Conservation (phyloP, 202 grass and related monocot species). For the Setaria italica region DNA sequence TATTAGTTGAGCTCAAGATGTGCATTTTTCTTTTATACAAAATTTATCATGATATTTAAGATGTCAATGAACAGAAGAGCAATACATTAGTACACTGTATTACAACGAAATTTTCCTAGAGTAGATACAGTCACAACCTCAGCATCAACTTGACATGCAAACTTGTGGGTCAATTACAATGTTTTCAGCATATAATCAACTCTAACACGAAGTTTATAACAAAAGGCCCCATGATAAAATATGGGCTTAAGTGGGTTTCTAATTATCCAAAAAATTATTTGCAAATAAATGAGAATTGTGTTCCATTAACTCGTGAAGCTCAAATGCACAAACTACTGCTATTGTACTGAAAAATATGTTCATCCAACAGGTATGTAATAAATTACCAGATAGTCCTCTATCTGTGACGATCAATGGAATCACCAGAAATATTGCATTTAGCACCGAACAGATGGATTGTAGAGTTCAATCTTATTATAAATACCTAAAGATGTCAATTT, state of each 20-base stretch:
- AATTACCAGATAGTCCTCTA: background rate
- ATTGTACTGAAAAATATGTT: background rate
- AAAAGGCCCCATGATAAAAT: conserved; percentile 5
- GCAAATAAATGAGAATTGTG: background rate
- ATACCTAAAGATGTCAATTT: too few species aligned
- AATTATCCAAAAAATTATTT: conserved; percentile 8
- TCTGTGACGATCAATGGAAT: background rate
- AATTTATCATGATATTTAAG: conserved; percentile 1
- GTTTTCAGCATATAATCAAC: conserved; percentile 14
- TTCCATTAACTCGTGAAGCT: background rate
- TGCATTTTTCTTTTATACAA: background rate
- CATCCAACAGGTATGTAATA: conserved; percentile 20
- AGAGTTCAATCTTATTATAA: too few species aligned
- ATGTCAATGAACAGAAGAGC: background rate
- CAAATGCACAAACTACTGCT: conserved; percentile 19
- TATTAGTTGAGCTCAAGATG: background rate
- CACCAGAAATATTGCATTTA: conserved; percentile 22
- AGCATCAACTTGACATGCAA: background rate
- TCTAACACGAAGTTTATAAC: background rate
- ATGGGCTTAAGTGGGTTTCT: background rate
- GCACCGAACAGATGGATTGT: too few species aligned
- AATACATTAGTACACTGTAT: background rate
- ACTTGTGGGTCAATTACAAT: background rate
- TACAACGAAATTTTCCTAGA: background rate
- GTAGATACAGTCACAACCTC: background rate